These are phyloP conservation scores for Spergularia bocconei DNA, from an alignment of 148 eudicot species.

Conservation along the genomic window DNA sequence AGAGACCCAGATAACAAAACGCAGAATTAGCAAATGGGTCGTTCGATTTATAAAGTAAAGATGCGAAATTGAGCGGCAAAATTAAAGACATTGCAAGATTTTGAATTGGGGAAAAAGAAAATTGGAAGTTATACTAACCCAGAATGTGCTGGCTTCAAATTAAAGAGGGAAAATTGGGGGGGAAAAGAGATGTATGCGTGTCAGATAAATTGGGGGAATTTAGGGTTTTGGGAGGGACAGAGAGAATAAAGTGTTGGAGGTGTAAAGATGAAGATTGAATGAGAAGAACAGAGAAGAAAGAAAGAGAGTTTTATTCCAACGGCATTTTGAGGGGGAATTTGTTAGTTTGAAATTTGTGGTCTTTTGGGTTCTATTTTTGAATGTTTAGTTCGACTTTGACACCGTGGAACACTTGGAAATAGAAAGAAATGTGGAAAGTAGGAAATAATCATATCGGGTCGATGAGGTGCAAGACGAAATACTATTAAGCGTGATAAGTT, in stretches of 20 bases:
- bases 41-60: constrained; percentile 10
- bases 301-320: neutral
- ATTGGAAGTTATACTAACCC: neutral
- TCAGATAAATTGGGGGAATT: neutral
- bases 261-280: neutral
- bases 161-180: constrained; percentile 15
- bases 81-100: neutral
- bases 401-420: too few species aligned
- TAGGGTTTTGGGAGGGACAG: constrained; percentile 2
- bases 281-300: neutral
- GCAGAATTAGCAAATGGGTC: neutral
- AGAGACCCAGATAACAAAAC: constrained; percentile 5
- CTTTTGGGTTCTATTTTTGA: too few species aligned
- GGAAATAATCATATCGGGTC: too few species aligned
- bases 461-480: too few species aligned
- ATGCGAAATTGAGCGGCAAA: constrained; percentile 1
- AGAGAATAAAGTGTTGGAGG: constrained; percentile 24
- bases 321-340: too few species aligned
- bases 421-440: neutral
- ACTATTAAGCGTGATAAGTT: too few species aligned
- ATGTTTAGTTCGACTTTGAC: too few species aligned
- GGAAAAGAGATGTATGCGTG: neutral
- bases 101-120: neutral
- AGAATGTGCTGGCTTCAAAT: constrained; percentile 19
- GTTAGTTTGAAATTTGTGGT: too few species aligned